Percentiles rank a stretch among this genome's conserved stretches.
Conservation (phyloP, 108 stramenopile species). For the Cyclotella cryptica region DNA sequence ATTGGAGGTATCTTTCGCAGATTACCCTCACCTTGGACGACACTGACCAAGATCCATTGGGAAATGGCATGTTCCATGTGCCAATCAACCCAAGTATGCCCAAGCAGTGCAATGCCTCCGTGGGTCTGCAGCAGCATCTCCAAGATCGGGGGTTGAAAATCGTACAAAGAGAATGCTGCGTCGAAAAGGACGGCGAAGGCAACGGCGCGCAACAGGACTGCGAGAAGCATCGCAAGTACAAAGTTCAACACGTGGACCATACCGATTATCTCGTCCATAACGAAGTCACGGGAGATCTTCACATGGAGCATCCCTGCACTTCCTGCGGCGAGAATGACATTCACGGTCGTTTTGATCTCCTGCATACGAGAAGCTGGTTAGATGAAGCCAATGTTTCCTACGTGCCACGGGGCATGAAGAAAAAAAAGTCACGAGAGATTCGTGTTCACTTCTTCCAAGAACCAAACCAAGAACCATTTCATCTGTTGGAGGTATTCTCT, state of each 20-base stretch:
- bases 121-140: slow-evolving; percentile 20
- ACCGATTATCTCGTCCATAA: slow-evolving; percentile 55
- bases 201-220: background rate
- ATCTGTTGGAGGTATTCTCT: slow-evolving; percentile 42
- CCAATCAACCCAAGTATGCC: slow-evolving; percentile 43
- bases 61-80: slow-evolving; percentile 8
- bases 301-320: slow-evolving; percentile 61
- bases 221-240: slow-evolving; percentile 24
- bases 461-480: slow-evolving; percentile 34
- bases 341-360: slow-evolving; percentile 52
- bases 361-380: slow-evolving; percentile 49
- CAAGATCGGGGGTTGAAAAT: slow-evolving; percentile 28
- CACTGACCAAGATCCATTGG: background rate
- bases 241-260: slow-evolving; percentile 59
- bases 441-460: slow-evolving; percentile 54
- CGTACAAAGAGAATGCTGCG: slow-evolving; percentile 13
- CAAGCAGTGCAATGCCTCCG: slow-evolving; percentile 38
- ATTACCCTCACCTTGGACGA: slow-evolving; percentile 33
- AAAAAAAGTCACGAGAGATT: slow-evolving; percentile 20
- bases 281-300: slow-evolving; percentile 45
- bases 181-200: slow-evolving; percentile 1
- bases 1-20: slow-evolving; percentile 36
- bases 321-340: slow-evolving; percentile 53
- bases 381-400: slow-evolving; percentile 6
- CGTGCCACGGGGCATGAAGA: background rate